Percentiles rank a stretch among this genome's conserved stretches.
These are phyloP conservation scores for Plantago major DNA, from an alignment of 257 asterid genomes.

Conservation along the genomic window DNA sequence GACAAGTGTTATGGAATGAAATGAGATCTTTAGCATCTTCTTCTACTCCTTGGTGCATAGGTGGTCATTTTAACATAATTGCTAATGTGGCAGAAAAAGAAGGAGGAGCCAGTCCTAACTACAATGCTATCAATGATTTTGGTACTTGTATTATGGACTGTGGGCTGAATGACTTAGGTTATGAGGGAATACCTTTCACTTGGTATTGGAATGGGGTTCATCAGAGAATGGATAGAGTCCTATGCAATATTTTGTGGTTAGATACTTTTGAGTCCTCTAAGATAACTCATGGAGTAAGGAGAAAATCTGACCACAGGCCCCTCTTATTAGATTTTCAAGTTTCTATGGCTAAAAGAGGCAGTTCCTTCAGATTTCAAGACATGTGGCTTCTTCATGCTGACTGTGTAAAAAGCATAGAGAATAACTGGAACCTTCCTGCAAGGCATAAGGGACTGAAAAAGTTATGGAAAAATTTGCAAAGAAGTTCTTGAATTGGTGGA, in stretches of 20 bases:
- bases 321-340: too few species aligned
- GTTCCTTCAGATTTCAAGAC: too few species aligned
- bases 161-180: neutral
- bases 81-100: neutral
- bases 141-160: neutral
- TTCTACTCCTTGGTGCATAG: neutral
- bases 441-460: too few species aligned
- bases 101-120: neutral
- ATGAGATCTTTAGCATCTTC: neutral
- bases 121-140: neutral
- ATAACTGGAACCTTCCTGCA: too few species aligned
- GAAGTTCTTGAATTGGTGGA: too few species aligned
- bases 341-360: neutral
- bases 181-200: neutral
- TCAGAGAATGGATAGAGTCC: neutral
- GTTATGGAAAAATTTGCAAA: too few species aligned
- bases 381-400: too few species aligned
- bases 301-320: neutral
- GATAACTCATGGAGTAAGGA: neutral
- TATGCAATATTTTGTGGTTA: neutral
- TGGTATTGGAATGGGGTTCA: too few species aligned
- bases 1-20: neutral
- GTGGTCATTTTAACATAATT: neutral
- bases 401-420: too few species aligned
- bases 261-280: too few species aligned